These are phyloP conservation scores for Apophysomyces variabilis DNA, from an alignment of 371 early-diverging fungal species.

Conservation along the genomic window DNA sequence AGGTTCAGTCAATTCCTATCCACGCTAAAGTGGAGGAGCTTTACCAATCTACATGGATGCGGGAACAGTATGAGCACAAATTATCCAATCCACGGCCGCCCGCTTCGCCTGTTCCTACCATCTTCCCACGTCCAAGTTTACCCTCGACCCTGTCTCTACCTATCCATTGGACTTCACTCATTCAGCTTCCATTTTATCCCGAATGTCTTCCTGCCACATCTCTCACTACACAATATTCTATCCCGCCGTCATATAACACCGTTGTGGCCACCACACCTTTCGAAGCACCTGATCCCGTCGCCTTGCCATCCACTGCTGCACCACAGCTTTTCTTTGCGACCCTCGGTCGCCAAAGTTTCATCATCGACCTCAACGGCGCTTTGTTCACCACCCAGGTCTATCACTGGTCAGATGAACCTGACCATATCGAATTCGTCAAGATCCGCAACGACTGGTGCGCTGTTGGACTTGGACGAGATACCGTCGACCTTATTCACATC, in stretches of 20 bases:
- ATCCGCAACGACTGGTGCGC: constrained; percentile 38
- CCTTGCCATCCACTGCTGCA: constrained; percentile 37
- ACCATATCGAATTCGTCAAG: constrained; percentile 45
- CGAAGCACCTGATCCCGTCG: constrained; percentile 46
- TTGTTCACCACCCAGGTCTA: constrained; percentile 46
- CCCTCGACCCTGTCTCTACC: constrained; percentile 19
- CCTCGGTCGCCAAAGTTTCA: constrained; percentile 43
- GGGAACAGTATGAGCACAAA: constrained; percentile 34
- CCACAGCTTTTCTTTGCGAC: constrained; percentile 55
- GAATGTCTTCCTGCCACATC: constrained; percentile 39
- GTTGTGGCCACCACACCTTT: constrained; percentile 34
- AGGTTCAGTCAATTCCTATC: constrained; percentile 39
- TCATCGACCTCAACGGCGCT: constrained; percentile 41
- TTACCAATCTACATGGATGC: constrained; percentile 30
- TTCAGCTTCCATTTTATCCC: constrained; percentile 52
- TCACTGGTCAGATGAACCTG: constrained; percentile 42
- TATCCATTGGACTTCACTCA: constrained; percentile 49
- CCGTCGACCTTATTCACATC: constrained; percentile 40
- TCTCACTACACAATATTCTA: constrained; percentile 41
- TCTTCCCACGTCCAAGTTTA: neutral
- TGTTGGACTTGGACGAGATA: constrained; percentile 42
- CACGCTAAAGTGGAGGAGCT: constrained; percentile 33
- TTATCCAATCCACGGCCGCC: constrained; percentile 8
- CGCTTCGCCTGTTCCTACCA: constrained; percentile 15
- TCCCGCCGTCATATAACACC: constrained; percentile 49